A percentile compares a stretch with the other conserved stretches of the same genome.
phyloP scores from a whole-genome alignment of 495 filamentous ascomycete genomes.

The Apiosordaria backusii region DNA sequence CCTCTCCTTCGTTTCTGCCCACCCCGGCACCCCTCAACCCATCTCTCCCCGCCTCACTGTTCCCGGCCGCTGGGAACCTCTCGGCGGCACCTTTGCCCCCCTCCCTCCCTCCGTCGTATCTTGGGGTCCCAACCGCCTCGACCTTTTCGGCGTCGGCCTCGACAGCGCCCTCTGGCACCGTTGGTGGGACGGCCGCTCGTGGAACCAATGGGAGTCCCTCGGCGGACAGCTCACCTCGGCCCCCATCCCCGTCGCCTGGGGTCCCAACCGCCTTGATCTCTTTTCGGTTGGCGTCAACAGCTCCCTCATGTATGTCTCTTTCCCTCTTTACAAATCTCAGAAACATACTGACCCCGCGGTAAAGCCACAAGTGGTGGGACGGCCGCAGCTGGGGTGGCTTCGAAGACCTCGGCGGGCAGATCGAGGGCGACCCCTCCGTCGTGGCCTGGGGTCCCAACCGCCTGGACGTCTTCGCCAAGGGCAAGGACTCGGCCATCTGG shows the following conservation, averaged over 20 bases:
- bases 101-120: not conserved
- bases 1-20: not conserved
- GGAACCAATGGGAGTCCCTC: not conserved
- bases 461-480: slow-evolving; percentile 16
- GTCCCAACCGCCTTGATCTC: not conserved
- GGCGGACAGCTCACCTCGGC: not conserved
- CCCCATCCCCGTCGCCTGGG: not conserved
- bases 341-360: not conserved
- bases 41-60: not conserved
- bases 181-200: slow-evolving; percentile 1
- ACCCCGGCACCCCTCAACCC: not conserved
- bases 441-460: slow-evolving; percentile 20
- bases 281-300: not conserved
- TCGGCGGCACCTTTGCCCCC: not conserved
- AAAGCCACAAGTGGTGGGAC: slow-evolving; percentile 33
- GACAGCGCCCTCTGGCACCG: not conserved
- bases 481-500: slow-evolving; percentile 32
- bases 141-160: slow-evolving; percentile 1
- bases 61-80: not conserved
- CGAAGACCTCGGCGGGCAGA: slow-evolving; percentile 27
- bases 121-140: not conserved
- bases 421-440: slow-evolving; percentile 22
- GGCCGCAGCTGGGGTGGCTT: slow-evolving; percentile 16
- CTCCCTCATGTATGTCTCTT: not conserved
- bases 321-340: not conserved